Conservation (phyloP, 2,329 filamentous ascomycete genomes). For the Sporothrix luriei region DNA sequence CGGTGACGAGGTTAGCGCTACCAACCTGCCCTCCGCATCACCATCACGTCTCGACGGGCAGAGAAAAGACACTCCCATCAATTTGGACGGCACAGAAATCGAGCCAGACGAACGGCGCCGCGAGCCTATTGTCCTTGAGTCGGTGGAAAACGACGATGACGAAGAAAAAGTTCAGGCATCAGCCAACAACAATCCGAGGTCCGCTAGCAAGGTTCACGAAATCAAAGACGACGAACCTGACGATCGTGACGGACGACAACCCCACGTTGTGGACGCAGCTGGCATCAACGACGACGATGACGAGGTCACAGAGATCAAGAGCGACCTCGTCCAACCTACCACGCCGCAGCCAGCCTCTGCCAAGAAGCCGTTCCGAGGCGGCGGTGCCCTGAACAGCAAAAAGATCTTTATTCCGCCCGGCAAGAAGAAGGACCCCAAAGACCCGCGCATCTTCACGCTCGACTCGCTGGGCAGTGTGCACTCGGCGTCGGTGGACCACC, state of each 20-base stretch:
- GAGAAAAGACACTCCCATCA: conserved; percentile 17
- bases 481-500: conserved; percentile 62
- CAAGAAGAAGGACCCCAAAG: conserved; percentile 52
- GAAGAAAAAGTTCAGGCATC: background rate
- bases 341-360: conserved; percentile 22
- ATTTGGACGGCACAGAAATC: conserved; percentile 18
- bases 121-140: conserved; percentile 14
- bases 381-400: conserved; percentile 36
- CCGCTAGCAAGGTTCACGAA: background rate
- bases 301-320: conserved; percentile 32
- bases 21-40: background rate
- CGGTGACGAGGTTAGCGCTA: background rate
- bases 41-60: background rate
- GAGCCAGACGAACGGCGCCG: background rate
- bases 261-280: conserved; percentile 8
- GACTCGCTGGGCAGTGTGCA: conserved; percentile 78
- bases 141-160: conserved; percentile 10
- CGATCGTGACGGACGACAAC: too few species aligned
- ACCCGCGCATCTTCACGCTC: conserved; percentile 77
- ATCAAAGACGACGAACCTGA: conserved; percentile 6
- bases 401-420: conserved; percentile 42
- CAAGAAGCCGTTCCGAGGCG: conserved; percentile 29
- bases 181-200: background rate
- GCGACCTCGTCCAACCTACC: conserved; percentile 25
- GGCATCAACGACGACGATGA: conserved; percentile 30